Evolutionary conservation across 768 basidiomycete genomes (phyloP), one percentile per base, ranked within the genome.

Genomic region (Paxillus rubicundulus): DNA sequence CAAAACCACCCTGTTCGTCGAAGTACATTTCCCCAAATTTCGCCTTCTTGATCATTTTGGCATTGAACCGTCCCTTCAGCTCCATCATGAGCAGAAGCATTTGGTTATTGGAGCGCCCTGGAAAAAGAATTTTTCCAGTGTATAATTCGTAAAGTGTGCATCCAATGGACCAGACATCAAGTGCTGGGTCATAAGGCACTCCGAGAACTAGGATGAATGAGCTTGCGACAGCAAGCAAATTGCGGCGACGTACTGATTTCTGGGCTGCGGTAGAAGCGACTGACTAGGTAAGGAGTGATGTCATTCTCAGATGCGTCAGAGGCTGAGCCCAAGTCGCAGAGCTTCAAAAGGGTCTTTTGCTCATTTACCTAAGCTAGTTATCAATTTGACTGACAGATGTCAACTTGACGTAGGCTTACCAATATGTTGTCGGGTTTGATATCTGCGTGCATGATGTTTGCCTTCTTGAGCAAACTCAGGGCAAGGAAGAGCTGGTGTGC

Each of bases 81-180:
- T 98, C 96, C 94, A 98, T 98, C 89, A 98, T 97, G 51, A 91
- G 82, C 50, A 93, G 77, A 17, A 98, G 76, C 96, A 98, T 98
- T 64, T 98, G 95, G 65, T 97, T 97, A 71, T 99, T 98, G 16
- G 91, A 91, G 36, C 92, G 84, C 12, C 96, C 96, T 0, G 97
- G 97, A 70, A 98, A 92, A 37, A 99, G 83, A 50, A 98, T 98
- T 75, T 97, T 98, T 68, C 92, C 93, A 2, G 93, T 94, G 72
- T 93, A 96, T 14, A 95, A 75, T 64, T 95, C 92, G 65, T 92
- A 96, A n/a, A 99, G 76, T 7, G 97, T 98, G 71, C 96, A 98
- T 2, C 94, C 97, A 53, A 96, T 86, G 9, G 94, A 96, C 97
- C 97, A 98, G 28, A 97, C 81, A 64, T 98, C 96, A 24, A 99